Evolutionary conservation across 2,329 filamentous ascomycete species (phyloP).

Genomic region (Alternaria triticina): DNA sequence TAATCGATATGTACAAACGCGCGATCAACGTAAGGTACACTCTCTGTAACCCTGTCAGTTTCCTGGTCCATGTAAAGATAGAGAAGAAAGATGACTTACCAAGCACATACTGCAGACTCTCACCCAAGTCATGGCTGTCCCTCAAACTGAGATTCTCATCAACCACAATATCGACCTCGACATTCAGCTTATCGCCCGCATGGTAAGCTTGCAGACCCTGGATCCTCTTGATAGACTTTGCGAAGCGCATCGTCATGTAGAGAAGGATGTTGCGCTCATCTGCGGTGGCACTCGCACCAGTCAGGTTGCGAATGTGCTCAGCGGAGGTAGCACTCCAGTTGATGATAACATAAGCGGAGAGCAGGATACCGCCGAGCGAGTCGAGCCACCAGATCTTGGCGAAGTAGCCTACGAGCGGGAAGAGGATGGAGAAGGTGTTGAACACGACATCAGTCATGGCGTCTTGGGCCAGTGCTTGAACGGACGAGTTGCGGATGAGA

Average conservation of each 20-base stretch:
- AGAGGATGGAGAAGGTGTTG: conserved; percentile 87
- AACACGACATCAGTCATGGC: conserved; percentile 82
- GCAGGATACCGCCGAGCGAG: conserved; percentile 75
- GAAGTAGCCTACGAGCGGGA: conserved; percentile 81
- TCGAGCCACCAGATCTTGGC: conserved; percentile 84
- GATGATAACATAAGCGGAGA: conserved; percentile 79
- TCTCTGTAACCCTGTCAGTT: conserved; percentile 55
- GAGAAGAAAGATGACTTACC: conserved; percentile 45
- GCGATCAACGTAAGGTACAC: conserved; percentile 74
- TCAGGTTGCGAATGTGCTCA: conserved; percentile 80
- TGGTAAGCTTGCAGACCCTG: conserved; percentile 87
- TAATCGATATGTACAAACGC: conserved; percentile 63
- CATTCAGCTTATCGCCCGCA: conserved; percentile 82
- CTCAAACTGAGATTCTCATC: conserved; percentile 76
- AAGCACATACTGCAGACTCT: conserved; percentile 81
- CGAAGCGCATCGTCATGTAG: conserved; percentile 93
- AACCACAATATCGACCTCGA: conserved; percentile 83
- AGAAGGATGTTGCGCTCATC: conserved; percentile 85
- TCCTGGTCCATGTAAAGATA: rapidly evolving
- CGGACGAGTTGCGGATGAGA: conserved; percentile 82
- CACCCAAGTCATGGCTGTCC: conserved; percentile 80
- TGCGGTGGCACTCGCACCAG: conserved; percentile 77
- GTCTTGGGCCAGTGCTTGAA: conserved; percentile 77
- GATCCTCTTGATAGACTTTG: conserved; percentile 83
- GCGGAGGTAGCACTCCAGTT: conserved; percentile 78